Evolutionary conservation across 768 basidiomycete genomes (phyloP), one percentile per base, ranked within the genome.

Genomic region (Fibroporia radiculosa): DNA sequence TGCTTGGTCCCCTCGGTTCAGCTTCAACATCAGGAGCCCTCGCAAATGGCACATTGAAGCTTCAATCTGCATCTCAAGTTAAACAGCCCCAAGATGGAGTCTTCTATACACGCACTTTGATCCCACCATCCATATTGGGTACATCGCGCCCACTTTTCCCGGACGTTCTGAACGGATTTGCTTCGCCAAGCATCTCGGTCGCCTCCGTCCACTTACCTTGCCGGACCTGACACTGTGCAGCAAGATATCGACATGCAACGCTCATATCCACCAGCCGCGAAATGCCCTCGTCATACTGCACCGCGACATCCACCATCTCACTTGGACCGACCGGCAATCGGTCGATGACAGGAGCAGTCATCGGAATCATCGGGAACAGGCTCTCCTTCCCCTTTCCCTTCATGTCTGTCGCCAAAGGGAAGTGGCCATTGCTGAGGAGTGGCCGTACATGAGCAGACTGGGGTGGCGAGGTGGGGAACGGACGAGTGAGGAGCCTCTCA

Each of bases 11-110:
- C 83, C 82, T 10, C 92, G 84, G 55, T 91, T 93, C 13, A 97
- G 72, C 58, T 96, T 93, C 42, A 93, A 82, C 81, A 97, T 95
- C 16, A 99, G 72, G 19, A 96, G 66, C 11, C 93, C 96, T 44
- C 96, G 80, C 14, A 99, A 71, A 58, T 95, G 84, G 58, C 95
- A 97, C 81, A 97, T 93, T 2, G 95, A 96, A 3, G 96, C 91
- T 68, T 98, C 92, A 29, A 97, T 86, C 92, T 95, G 31, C 29
- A 11, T 25, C 27, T 50, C 20, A 48, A 34, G 29, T 45, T 22
- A 42, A 34, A 10, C 18, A 22, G 27, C 19, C 16, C 12, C 6
- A 23, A 24, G 18, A 23, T 8, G 4, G 5, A 8, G 3, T 1
- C 1, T 22, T 8, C 18, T 18, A 6, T 16, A 20, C 34, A 53